phyloP scores from a whole-genome alignment of 345 rosid genomes.

The Euphorbia lathyris region DNA sequence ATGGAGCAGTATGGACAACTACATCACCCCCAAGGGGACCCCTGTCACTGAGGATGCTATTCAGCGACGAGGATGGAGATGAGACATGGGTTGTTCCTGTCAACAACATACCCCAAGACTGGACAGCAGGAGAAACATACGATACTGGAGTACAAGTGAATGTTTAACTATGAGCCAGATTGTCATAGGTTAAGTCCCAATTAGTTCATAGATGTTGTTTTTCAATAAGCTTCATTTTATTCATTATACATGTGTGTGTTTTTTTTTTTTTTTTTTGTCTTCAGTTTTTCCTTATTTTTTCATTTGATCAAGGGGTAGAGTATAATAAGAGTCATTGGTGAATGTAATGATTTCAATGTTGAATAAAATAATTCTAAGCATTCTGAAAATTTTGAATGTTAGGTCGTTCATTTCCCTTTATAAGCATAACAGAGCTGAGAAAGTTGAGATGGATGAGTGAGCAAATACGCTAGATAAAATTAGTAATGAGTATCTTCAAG shows the following conservation, averaged over 20 bases:
- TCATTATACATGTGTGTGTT: no score
- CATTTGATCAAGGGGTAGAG: not conserved
- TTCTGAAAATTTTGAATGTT: not conserved
- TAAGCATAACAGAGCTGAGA: not conserved
- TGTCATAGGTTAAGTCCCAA: not conserved
- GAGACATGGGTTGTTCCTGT: constrained; percentile 64
- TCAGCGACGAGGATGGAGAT: constrained; percentile 52
- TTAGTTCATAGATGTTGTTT: not conserved
- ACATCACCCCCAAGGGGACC: constrained; percentile 57
- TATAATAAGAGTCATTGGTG: constrained; percentile 11
- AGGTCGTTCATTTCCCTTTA: not conserved
- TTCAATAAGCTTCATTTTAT: not conserved
- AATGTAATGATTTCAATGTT: constrained; percentile 22
- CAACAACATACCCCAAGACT: constrained; percentile 50
- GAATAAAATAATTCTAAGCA: constrained; percentile 4
- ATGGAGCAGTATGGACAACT: constrained; percentile 60
- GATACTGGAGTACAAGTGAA: constrained; percentile 59
- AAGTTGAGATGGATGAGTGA: not conserved
- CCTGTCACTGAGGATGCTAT: constrained; percentile 55
- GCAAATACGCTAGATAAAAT: no score
- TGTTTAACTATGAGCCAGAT: constrained; percentile 4
- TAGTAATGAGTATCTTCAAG: not conserved
- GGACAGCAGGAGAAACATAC: constrained; percentile 62
- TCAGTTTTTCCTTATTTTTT: not conserved
- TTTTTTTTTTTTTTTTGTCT: no score